phyloP scores from a whole-genome alignment of 495 filamentous ascomycete species.

The Penicillium simplicissimum region DNA sequence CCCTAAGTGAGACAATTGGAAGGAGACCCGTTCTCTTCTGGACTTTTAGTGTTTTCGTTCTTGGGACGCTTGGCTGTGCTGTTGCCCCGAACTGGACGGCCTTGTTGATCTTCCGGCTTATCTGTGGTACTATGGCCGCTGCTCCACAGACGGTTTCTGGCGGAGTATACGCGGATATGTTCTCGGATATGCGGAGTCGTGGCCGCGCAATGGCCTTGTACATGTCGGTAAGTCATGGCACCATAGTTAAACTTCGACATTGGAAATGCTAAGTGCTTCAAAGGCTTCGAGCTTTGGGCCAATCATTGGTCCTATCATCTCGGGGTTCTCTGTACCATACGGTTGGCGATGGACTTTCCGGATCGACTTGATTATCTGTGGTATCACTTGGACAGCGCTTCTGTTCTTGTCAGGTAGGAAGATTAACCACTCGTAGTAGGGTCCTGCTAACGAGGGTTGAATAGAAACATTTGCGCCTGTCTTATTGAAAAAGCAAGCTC shows the following conservation, averaged over 20 bases:
- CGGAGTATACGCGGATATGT: conserved; percentile 75
- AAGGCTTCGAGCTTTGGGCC: conserved; percentile 68
- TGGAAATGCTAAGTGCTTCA: conserved; percentile 2
- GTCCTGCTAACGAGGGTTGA: background rate
- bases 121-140: conserved; percentile 64
- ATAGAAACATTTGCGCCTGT: conserved; percentile 71
- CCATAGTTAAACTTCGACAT: background rate
- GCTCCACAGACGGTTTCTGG: conserved; percentile 70
- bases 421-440: background rate
- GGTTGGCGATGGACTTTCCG: conserved; percentile 70
- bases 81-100: conserved; percentile 66
- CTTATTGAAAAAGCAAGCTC: conserved; percentile 63
- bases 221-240: conserved; percentile 58
- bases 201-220: conserved; percentile 73
- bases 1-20: conserved; percentile 70
- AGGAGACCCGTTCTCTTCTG: conserved; percentile 60
- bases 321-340: conserved; percentile 58
- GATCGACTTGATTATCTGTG: conserved; percentile 60
- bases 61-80: conserved; percentile 70
- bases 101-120: conserved; percentile 66
- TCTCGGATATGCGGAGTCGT: conserved; percentile 54
- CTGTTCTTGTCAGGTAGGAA: conserved; percentile 49
- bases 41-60: conserved; percentile 62
- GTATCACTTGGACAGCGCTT: conserved; percentile 42
- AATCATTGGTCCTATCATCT: conserved; percentile 66